phyloP scores from a whole-genome alignment of 2,329 filamentous ascomycete species.

The Aureobasidium sp. region DNA sequence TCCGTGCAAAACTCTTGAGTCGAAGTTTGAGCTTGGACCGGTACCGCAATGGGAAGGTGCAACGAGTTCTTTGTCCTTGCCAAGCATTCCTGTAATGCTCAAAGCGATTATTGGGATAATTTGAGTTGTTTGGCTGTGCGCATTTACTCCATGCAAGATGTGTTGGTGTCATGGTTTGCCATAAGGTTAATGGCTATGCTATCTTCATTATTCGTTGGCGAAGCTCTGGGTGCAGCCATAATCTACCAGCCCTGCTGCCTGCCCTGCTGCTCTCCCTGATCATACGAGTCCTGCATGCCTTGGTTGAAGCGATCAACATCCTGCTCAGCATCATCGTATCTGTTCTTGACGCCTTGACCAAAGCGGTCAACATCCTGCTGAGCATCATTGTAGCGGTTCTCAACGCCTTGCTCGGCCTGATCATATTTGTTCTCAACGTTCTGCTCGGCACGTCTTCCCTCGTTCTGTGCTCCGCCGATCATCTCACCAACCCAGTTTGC shows the following conservation, averaged over 20 bases:
- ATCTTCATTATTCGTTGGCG: neutral
- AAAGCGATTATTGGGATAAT: too few relatives aligned
- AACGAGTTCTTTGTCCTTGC: too few relatives aligned
- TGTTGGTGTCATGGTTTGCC: too few relatives aligned
- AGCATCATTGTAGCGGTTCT: constrained; percentile 1
- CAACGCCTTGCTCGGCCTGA: neutral
- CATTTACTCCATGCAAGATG: too few relatives aligned
- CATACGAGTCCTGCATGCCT: constrained; percentile 12
- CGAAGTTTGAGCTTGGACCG: too few relatives aligned
- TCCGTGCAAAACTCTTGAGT: too few relatives aligned
- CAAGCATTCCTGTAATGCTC: too few relatives aligned
- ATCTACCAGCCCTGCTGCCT: constrained; percentile 15
- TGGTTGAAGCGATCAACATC: constrained; percentile 14
- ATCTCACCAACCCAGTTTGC: constrained; percentile 19
- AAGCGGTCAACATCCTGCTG: constrained; percentile 9
- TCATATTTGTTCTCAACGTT: neutral
- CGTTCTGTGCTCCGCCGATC: constrained; percentile 14
- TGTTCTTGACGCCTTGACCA: constrained; percentile 2
- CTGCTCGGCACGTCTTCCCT: constrained; percentile 12
- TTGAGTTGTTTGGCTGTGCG: too few relatives aligned
- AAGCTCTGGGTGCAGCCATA: constrained; percentile 21
- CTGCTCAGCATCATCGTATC: neutral
- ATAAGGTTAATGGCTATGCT: too few relatives aligned
- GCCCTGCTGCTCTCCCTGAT: constrained; percentile 17
- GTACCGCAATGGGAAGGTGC: too few relatives aligned